Base-by-base conservation (phyloP, 179 eudicot genomes). In the Spinacia oleracea region DNA sequence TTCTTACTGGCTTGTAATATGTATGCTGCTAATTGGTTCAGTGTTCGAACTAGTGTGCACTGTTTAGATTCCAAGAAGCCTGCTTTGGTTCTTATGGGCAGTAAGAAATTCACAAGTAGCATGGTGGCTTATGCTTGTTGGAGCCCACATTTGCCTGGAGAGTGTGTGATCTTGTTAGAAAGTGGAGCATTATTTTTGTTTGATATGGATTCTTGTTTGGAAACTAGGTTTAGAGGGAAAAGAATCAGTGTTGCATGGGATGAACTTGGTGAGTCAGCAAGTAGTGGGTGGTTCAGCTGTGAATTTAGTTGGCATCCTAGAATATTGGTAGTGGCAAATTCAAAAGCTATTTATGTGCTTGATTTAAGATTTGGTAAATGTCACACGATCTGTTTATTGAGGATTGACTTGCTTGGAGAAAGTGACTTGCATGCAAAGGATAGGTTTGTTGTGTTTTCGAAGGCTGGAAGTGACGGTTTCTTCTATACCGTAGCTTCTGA, bases 251-350 rank as follows among this genome's bases (percentile, higher is more conserved):
- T 90, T 66, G 40, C 73, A 2, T 91, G 90, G 90, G 75, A 81
- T 72, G 87, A 87, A 72, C 38, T 35, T 25, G 60, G 35, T 48
- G 75, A 72, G 65, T 73, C 65, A 70, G 78, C 64, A 55, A 72
- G 80, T 34, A 77, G 79, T 77, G 83, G 83, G 72, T 93, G 98
- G 98, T 84, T 92, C 74, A 85, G 96, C 58, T 92, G 96, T 88
- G 93, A 89, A 66, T 92, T 92, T 74, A 87, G 93, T 78, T 91
- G 93, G 96, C 96, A 92, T 83, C 93, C 94, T 0, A 87, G 93
- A 68, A 83, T 90, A 77, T 76, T 93, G 74, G 77, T 91, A 74
- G 89, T 88, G 81, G 91, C 89, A 31, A 86, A 91, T 81, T 82
- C 87, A 5, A 77, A 74, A 81, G 90, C 90, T 20, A 85, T 94